phyloP scores from a whole-genome alignment of 225 moss, liverwort and hornwort genomes.

The Polytrichum formosum region DNA sequence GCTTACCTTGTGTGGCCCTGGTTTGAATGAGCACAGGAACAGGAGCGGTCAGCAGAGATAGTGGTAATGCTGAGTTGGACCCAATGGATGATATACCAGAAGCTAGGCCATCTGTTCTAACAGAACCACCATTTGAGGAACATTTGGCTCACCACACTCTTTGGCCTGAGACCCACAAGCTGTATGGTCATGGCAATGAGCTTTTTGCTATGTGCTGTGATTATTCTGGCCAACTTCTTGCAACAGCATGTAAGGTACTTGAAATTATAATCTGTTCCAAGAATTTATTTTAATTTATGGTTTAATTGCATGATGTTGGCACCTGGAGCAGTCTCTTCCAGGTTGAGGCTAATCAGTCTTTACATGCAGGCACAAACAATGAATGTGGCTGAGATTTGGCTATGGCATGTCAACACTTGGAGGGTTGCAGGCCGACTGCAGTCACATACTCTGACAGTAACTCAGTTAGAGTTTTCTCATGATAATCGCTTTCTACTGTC shows the following conservation, averaged over 20 bases:
- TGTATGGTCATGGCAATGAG: slow-evolving; percentile 98
- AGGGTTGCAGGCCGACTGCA: slow-evolving; percentile 72
- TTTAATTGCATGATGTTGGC: neutral
- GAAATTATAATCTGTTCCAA: neutral
- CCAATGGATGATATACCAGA: slow-evolving; percentile 72
- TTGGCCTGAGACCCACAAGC: slow-evolving; percentile 93
- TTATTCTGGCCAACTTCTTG: slow-evolving; percentile 70
- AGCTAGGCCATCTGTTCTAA: slow-evolving; percentile 72
- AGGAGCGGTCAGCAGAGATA: slow-evolving; percentile 30
- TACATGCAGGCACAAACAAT: slow-evolving; percentile 70
- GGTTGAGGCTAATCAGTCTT: neutral
- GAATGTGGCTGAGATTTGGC: slow-evolving; percentile 86
- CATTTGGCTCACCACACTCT: slow-evolving; percentile 93
- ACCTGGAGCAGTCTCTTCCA: slow-evolving; percentile 2
- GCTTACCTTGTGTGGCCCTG: neutral
- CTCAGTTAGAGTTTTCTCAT: slow-evolving; percentile 90
- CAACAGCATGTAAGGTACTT: slow-evolving; percentile 94
- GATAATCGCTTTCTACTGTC: slow-evolving; percentile 75
- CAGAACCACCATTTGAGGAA: slow-evolving; percentile 89
- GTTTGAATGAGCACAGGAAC: slow-evolving; percentile 21
- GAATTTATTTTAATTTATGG: neutral
- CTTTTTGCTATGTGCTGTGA: slow-evolving; percentile 86
- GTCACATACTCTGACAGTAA: slow-evolving; percentile 83
- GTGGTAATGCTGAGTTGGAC: slow-evolving; percentile 40
- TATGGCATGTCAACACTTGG: slow-evolving; percentile 85